Conservation (phyloP, 495 filamentous ascomycete genomes). For the Recurvomyces mirabilis region DNA sequence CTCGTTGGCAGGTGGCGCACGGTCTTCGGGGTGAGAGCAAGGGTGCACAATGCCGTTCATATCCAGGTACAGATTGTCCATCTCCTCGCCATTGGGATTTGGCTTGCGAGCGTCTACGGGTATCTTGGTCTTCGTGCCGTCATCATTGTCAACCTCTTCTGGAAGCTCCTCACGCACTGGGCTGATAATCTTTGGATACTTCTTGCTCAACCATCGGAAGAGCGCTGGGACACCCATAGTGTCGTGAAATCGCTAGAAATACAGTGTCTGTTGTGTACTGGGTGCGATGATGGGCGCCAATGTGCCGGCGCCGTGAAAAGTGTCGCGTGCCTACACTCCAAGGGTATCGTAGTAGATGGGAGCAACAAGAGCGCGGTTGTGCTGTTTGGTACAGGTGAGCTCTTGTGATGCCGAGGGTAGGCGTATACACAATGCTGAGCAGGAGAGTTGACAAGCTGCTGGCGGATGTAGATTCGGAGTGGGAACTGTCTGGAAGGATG, state of each 20-base stretch:
- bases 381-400: too few species aligned
- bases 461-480: too few species aligned
- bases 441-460: too few species aligned
- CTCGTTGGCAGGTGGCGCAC: slow-evolving; percentile 79
- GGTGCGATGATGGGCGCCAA: neutral
- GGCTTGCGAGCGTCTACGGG: slow-evolving; percentile 73
- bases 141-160: slow-evolving; percentile 44
- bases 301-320: neutral
- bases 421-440: too few species aligned
- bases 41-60: slow-evolving; percentile 99
- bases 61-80: slow-evolving; percentile 95
- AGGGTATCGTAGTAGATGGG: neutral
- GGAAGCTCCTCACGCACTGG: slow-evolving; percentile 79
- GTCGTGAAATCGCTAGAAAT: too few species aligned
- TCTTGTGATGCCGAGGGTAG: too few species aligned
- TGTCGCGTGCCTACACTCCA: neutral
- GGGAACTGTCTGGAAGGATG: too few species aligned
- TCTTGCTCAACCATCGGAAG: slow-evolving; percentile 87
- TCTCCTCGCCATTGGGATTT: slow-evolving; percentile 96
- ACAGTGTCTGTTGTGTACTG: too few species aligned
- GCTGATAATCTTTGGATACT: slow-evolving; percentile 92
- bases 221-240: slow-evolving; percentile 88
- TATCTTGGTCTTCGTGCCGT: slow-evolving; percentile 54
- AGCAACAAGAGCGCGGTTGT: too few species aligned
- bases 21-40: slow-evolving; percentile 94